phyloP scores from a whole-genome alignment of 371 early-diverging fungal species.

The Aphelidium insulamus region DNA sequence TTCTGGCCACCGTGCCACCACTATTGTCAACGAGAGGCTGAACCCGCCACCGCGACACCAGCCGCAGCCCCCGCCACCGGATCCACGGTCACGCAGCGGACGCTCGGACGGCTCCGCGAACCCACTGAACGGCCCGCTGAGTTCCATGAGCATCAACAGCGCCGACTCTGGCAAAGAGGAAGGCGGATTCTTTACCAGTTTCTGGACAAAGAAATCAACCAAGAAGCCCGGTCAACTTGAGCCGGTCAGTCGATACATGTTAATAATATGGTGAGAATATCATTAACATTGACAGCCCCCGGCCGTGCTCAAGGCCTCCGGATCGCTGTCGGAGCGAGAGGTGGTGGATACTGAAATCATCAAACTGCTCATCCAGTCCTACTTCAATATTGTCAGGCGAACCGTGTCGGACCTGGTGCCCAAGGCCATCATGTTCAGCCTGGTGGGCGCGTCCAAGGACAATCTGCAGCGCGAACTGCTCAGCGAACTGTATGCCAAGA shows the following conservation, averaged over 20 bases:
- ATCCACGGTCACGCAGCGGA: conserved; percentile 1
- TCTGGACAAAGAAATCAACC: conserved; percentile 60
- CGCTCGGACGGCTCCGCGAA: conserved; percentile 3
- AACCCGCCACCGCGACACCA: conserved; percentile 25
- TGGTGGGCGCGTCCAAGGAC: conserved; percentile 75
- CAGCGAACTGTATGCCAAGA: conserved; percentile 86
- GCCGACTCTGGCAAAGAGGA: conserved; percentile 12
- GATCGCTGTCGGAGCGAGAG: conserved; percentile 85
- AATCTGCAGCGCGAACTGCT: conserved; percentile 87
- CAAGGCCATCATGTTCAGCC: conserved; percentile 94
- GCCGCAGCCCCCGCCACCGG: conserved; percentile 7
- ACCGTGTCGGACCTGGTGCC: conserved; percentile 95
- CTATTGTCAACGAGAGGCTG: conserved; percentile 68
- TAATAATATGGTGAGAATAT: too few relatives aligned
- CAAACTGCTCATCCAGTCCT: conserved; percentile 84
- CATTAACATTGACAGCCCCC: conserved; percentile 40
- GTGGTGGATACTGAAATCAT: conserved; percentile 93
- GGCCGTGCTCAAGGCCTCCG: conserved; percentile 76
- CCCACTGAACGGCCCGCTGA: conserved; percentile 1
- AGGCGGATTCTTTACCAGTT: conserved; percentile 83
- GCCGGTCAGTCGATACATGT: conserved; percentile 24
- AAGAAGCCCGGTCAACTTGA: conserved; percentile 53
- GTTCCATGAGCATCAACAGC: conserved; percentile 8
- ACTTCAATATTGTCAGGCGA: conserved; percentile 93
- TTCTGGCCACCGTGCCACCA: conserved; percentile 83